Evolutionary conservation across 2,329 filamentous ascomycete species (phyloP), one percentile per base, ranked within the genome.

Genomic region (Sclerotinia subarctica): DNA sequence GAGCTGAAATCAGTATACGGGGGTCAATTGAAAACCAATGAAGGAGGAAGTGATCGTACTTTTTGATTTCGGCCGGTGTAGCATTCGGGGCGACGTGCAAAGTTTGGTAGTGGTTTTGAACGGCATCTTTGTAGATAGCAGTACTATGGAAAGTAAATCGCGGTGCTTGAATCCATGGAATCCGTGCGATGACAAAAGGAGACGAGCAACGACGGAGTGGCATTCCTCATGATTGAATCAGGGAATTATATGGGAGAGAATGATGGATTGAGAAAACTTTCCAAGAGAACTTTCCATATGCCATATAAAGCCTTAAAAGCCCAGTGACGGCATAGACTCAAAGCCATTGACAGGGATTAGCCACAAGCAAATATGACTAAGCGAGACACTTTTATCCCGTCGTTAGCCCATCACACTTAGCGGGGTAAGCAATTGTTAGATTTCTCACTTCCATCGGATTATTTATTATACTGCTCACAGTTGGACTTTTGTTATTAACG

Each of bases 1-100:
- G 38, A 42, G n/a, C 49, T 68, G 46, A 51, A 26, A 44, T 68
- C 62, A 67, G 62, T 51, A 51, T 51, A 32, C 26, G 26, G 38
- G 29, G 8, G 32, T 35, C 26, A 32, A 52, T 49, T 65, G 15
- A 35, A 35, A 32, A 46, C 29, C 7, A 62, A 38, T n/a, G 29
- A 32, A 32, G 15, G 32, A 24, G 52, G 24, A 38, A 65, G 59
- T 17, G 60, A 51, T 52, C 70, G 47, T 77, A 93, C 90, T 91
- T 94, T 80, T 98, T 98, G 70, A 98, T 94, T 65, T 97, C 92
- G 11, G 83, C 82, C 0, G 86, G 80, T 21, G 90, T 87, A 52
- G 94, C 94, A 71, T 85, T 85, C 53, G 84, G 83, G 0, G 86
- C 80, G n/a, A 99, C 79, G 53, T 89, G 86, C 64, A 99, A 85